phyloP scores from a whole-genome alignment of 805 yeast species.

The Kodamaea restingae region DNA sequence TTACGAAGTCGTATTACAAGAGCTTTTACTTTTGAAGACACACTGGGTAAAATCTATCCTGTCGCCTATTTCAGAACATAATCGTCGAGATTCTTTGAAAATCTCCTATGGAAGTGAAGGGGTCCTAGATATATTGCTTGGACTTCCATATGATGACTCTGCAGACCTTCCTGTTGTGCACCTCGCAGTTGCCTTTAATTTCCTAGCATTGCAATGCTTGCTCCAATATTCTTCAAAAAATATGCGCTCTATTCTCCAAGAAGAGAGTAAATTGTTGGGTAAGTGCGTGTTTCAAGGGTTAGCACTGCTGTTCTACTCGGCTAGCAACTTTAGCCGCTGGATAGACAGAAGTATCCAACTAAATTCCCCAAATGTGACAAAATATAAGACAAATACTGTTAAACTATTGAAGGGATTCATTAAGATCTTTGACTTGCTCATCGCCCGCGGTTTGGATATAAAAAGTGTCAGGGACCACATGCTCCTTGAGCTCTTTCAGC shows the following conservation, averaged over 20 bases:
- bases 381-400: slow-evolving; percentile 19
- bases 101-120: neutral
- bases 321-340: slow-evolving; percentile 23
- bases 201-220: slow-evolving; percentile 24
- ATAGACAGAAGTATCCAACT: slow-evolving; percentile 9
- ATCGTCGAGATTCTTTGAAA: too few relatives aligned
- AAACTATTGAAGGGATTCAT: slow-evolving; percentile 25
- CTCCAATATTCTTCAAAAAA: slow-evolving; percentile 21
- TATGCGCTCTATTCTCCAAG: slow-evolving; percentile 11
- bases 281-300: slow-evolving; percentile 11
- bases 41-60: neutral
- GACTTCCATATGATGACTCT: neutral
- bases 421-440: slow-evolving; percentile 17
- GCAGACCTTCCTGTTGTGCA: slow-evolving; percentile 3
- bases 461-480: slow-evolving; percentile 7
- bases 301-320: slow-evolving; percentile 16
- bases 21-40: slow-evolving; percentile 2
- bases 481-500: slow-evolving; percentile 7
- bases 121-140: neutral
- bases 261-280: slow-evolving; percentile 12
- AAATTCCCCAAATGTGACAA: slow-evolving; percentile 10
- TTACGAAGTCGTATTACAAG: slow-evolving; percentile 12
- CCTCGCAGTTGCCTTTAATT: slow-evolving; percentile 20
- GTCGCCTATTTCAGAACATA: too few relatives aligned
- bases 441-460: slow-evolving; percentile 6